These are phyloP conservation scores for Rhypophila decipiens DNA, from an alignment of 495 filamentous ascomycete genomes.

Conservation along the genomic window DNA sequence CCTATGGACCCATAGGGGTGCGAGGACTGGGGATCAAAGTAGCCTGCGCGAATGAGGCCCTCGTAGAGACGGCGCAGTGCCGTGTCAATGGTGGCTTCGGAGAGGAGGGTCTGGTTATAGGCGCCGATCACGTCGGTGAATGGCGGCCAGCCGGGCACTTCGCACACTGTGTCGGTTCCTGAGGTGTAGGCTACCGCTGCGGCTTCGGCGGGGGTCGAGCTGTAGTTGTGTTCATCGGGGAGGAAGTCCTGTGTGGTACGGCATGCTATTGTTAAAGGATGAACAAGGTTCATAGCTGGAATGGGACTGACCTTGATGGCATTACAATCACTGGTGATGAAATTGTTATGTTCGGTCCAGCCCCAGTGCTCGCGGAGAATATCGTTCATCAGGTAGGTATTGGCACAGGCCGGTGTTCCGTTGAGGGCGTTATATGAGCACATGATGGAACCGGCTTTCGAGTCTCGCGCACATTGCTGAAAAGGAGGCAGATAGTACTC, in stretches of 20 bases:
- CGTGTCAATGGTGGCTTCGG: constrained; percentile 8
- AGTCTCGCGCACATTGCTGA: constrained; percentile 38
- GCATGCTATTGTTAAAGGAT: no score
- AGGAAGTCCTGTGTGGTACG: no score
- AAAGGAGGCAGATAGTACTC: constrained; percentile 46
- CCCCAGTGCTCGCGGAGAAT: constrained; percentile 42
- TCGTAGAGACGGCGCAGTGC: constrained; percentile 22
- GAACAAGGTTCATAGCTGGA: no score
- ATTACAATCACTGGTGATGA: constrained; percentile 40
- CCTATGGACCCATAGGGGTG: constrained; percentile 9
- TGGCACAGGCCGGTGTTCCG: constrained; percentile 39
- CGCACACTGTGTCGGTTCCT: constrained; percentile 18
- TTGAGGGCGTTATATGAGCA: constrained; percentile 44
- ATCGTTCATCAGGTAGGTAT: constrained; percentile 32
- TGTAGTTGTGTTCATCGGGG: constrained; percentile 15
- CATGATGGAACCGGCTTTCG: constrained; percentile 42
- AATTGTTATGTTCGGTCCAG: constrained; percentile 36
- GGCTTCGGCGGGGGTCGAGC: constrained; percentile 23
- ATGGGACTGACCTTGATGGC: no score
- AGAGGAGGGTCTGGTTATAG: constrained; percentile 7
- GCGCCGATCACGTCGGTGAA: constrained; percentile 11
- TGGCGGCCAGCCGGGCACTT: no score
- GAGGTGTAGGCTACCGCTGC: constrained; percentile 14
- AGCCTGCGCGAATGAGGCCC: constrained; percentile 37
- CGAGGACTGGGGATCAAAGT: constrained; percentile 8